These are phyloP conservation scores for Hamiltosporidium tvaerminnensis DNA, from an alignment of 371 early-diverging fungal genomes.

Conservation along the genomic window DNA sequence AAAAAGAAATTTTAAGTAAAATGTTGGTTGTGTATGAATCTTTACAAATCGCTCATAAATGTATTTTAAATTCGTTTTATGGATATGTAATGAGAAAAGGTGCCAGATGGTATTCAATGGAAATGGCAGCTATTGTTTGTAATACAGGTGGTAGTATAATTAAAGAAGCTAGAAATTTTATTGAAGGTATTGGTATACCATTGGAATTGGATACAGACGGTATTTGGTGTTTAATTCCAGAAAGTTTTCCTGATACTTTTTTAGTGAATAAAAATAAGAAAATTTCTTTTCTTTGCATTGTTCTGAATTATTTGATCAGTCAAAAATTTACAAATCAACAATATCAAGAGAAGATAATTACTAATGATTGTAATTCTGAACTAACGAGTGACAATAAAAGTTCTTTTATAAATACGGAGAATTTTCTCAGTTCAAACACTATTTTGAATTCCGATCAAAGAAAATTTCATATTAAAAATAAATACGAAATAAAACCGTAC, in stretches of 20 bases:
- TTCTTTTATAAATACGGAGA: slow-evolving; percentile 56
- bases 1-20: slow-evolving; percentile 68
- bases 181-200: slow-evolving; percentile 82
- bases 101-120: slow-evolving; percentile 94
- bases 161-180: slow-evolving; percentile 73
- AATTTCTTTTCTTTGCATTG: slow-evolving; percentile 80
- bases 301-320: slow-evolving; percentile 89
- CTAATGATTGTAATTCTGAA: not conserved
- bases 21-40: slow-evolving; percentile 84
- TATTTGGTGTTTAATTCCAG: slow-evolving; percentile 92
- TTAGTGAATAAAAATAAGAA: slow-evolving; percentile 61
- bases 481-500: slow-evolving; percentile 63
- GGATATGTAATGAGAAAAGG: slow-evolving; percentile 98
- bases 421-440: not conserved
- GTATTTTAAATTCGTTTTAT: slow-evolving; percentile 85
- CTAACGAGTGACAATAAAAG: not conserved
- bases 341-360: slow-evolving; percentile 59
- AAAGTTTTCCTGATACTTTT: slow-evolving; percentile 69
- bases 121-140: slow-evolving; percentile 96
- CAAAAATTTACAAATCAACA: slow-evolving; percentile 89
- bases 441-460: no score
- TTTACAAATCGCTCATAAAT: slow-evolving; percentile 92
- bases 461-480: slow-evolving; percentile 26
- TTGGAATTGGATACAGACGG: slow-evolving; percentile 97
- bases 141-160: slow-evolving; percentile 85